A percentile compares a stretch with the other conserved stretches of the same genome.
Evolutionary conservation across 148 eudicot species (phyloP).

Genomic region (Dianthus caryophyllus): DNA sequence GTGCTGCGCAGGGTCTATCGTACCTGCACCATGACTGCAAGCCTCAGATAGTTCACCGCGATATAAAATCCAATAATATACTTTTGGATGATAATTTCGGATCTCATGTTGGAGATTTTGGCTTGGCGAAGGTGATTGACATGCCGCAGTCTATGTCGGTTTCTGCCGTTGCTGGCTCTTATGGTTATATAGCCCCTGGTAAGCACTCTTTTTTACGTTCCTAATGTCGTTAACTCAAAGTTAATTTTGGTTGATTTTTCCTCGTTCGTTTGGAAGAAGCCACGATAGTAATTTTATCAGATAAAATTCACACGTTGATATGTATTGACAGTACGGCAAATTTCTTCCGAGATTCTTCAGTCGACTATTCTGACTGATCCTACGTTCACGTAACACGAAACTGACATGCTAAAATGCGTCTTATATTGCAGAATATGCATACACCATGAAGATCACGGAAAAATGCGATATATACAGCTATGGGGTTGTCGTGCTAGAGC

Average conservation of each 20-base stretch:
- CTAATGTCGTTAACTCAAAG: not conserved
- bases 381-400: no score
- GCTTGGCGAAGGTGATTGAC: constrained; percentile 84
- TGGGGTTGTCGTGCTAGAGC: constrained; percentile 79
- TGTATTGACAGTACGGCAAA: no score
- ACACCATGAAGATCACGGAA: constrained; percentile 87
- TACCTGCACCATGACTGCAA: constrained; percentile 83
- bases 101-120: constrained; percentile 90
- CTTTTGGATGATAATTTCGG: constrained; percentile 53
- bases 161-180: constrained; percentile 92
- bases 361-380: no score
- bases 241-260: not conserved
- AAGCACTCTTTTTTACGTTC: constrained; percentile 12
- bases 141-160: constrained; percentile 67
- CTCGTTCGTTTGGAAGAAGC: not conserved
- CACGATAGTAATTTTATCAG: not conserved
- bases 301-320: no score
- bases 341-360: no score
- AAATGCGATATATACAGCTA: constrained; percentile 86
- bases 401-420: not conserved
- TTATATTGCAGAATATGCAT: constrained; percentile 57
- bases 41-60: constrained; percentile 82
- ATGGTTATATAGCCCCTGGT: constrained; percentile 98
- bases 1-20: constrained; percentile 83
- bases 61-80: constrained; percentile 83